Conservation (phyloP, 1,284 basidiomycete species). For the Athelia psychrophila region DNA sequence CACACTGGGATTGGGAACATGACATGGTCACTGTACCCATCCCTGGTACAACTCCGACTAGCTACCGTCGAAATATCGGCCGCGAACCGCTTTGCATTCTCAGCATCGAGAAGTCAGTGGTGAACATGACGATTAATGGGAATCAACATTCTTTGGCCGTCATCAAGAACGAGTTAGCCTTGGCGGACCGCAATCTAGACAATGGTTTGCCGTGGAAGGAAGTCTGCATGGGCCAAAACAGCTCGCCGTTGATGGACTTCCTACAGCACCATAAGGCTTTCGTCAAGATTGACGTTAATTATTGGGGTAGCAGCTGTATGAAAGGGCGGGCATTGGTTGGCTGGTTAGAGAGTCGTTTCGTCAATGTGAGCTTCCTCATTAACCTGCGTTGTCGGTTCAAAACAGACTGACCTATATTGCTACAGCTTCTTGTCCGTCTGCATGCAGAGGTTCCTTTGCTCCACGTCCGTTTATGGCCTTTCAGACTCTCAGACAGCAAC, state of each 20-base stretch:
- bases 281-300: constrained; percentile 15
- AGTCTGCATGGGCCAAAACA: constrained; percentile 8
- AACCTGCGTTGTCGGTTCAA: not conserved
- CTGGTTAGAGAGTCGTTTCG: constrained; percentile 17
- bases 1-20: constrained; percentile 15
- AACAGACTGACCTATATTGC: constrained; percentile 1
- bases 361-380: constrained; percentile 11
- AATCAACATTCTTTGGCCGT: constrained; percentile 10
- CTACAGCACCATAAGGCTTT: constrained; percentile 10
- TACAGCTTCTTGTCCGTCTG: constrained; percentile 17
- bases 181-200: constrained; percentile 5
- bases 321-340: constrained; percentile 17
- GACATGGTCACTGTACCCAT: constrained; percentile 8
- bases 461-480: constrained; percentile 15
- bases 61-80: constrained; percentile 3
- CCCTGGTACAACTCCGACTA: constrained; percentile 2
- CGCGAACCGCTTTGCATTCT: constrained; percentile 17
- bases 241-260: constrained; percentile 7
- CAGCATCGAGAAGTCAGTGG: constrained; percentile 12
- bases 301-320: constrained; percentile 16
- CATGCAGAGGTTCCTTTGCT: constrained; percentile 9
- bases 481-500: constrained; percentile 10
- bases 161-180: constrained; percentile 9
- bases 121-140: constrained; percentile 15
- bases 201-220: constrained; percentile 8